A percentile compares a stretch with the other conserved stretches of the same genome.
These are phyloP conservation scores for Citrus glauca DNA, from an alignment of 345 rosid genomes.

Conservation along the genomic window DNA sequence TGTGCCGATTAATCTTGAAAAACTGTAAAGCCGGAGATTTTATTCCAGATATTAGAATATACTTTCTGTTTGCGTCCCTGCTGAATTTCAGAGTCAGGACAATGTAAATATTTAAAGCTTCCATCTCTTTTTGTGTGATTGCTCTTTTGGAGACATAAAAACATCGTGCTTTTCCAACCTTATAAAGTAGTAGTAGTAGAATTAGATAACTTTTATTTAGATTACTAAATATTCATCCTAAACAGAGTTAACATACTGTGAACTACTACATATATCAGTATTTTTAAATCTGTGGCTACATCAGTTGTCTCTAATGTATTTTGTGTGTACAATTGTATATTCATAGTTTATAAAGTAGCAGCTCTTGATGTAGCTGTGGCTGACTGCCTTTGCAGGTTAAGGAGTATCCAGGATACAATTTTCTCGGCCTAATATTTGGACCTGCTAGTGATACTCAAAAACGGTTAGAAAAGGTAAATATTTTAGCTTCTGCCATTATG, in stretches of 20 bases:
- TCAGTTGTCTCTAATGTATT: background rate
- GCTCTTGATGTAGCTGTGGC: background rate
- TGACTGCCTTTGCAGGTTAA: conserved; percentile 49
- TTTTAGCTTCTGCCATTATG: background rate
- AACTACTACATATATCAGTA: background rate
- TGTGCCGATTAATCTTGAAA: background rate
- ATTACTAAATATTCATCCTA: background rate
- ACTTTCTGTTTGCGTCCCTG: background rate
- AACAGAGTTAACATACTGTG: background rate
- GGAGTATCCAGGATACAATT: conserved; percentile 68
- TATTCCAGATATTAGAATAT: background rate
- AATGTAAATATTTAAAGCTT: background rate
- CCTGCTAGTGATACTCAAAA: conserved; percentile 76
- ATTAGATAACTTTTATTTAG: background rate
- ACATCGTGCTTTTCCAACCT: background rate
- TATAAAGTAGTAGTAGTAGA: background rate
- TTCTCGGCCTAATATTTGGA: conserved; percentile 71
- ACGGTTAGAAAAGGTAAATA: conserved; percentile 70
- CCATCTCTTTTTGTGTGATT: background rate
- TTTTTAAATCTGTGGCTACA: background rate
- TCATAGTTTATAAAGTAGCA: background rate
- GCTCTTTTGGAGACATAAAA: background rate
- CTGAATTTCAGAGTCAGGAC: background rate
- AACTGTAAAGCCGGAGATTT: background rate
- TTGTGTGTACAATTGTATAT: background rate